Conservation (phyloP, 225 moss, liverwort and hornwort genomes). For the Bryum argenteum region DNA sequence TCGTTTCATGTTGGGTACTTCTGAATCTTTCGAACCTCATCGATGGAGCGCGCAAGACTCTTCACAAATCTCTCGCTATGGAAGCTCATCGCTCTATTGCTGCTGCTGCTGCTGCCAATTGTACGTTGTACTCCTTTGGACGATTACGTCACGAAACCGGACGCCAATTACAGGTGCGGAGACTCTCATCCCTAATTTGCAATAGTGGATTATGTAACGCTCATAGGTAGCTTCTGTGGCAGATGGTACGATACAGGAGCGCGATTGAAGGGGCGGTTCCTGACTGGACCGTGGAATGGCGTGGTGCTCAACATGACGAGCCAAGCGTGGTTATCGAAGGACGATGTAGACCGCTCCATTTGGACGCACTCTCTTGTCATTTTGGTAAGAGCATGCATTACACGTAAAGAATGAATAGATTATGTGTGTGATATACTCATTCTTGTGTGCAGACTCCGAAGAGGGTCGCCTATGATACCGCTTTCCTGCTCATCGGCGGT, state of each 20-base stretch:
- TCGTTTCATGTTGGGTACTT: neutral
- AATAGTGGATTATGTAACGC: too few species aligned
- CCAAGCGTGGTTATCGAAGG: slow-evolving; percentile 74
- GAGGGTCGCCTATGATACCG: slow-evolving; percentile 62
- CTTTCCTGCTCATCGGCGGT: slow-evolving; percentile 74
- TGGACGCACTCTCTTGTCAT: slow-evolving; percentile 89
- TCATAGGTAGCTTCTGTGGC: neutral
- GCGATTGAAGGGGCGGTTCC: slow-evolving; percentile 64
- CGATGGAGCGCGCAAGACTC: slow-evolving; percentile 15
- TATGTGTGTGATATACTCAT: neutral
- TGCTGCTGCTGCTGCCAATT: slow-evolving; percentile 16
- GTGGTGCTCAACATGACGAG: slow-evolving; percentile 88
- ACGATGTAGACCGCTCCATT: slow-evolving; percentile 71
- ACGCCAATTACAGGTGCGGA: slow-evolving; percentile 61
- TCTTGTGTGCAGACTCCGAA: slow-evolving; percentile 56
- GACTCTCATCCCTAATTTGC: neutral
- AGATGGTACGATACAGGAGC: slow-evolving; percentile 93
- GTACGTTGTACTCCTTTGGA: slow-evolving; percentile 65
- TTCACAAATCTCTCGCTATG: neutral
- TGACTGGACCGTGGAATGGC: slow-evolving; percentile 73
- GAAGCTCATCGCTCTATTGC: neutral
- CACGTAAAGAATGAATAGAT: neutral
- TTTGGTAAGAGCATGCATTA: slow-evolving; percentile 50
- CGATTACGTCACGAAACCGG: slow-evolving; percentile 71
- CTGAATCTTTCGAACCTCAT: neutral